These are phyloP conservation scores for Microstegium vimineum DNA, from an alignment of 176 grass and related monocot genomes.

Conservation along the genomic window DNA sequence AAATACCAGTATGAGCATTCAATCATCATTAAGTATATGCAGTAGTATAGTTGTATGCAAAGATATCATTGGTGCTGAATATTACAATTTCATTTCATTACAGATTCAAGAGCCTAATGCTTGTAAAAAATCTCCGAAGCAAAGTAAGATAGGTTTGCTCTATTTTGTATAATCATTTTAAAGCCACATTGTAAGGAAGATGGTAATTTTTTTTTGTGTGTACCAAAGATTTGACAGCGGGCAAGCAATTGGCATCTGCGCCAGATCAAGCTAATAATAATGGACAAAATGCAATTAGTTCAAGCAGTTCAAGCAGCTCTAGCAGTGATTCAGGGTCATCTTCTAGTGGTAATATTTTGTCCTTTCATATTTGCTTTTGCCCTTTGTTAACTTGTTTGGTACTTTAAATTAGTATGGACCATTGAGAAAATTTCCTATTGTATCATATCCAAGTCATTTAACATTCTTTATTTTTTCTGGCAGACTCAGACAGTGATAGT, in stretches of 20 bases:
- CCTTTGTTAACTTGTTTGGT: neutral
- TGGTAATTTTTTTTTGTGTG: neutral
- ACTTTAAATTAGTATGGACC: neutral
- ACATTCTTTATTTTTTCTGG: conserved; percentile 13
- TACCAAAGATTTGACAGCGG: conserved; percentile 5
- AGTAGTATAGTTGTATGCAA: neutral
- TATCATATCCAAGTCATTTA: conserved; percentile 11
- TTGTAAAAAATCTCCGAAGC: conserved; percentile 40
- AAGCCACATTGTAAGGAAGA: conserved; percentile 9
- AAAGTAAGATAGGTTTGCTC: conserved; percentile 20
- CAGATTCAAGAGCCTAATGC: conserved; percentile 35
- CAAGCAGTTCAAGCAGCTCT: conserved; percentile 76
- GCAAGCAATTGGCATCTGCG: conserved; percentile 22
- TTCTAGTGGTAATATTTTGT: conserved; percentile 72
- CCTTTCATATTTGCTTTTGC: neutral
- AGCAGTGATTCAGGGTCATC: conserved; percentile 92
- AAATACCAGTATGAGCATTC: conserved; percentile 38
- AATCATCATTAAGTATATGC: neutral
- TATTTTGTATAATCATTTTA: neutral
- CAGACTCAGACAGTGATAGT: conserved; percentile 95
- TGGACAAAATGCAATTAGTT: conserved; percentile 61
- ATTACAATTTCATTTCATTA: conserved; percentile 5
- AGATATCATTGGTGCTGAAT: conserved; percentile 6
- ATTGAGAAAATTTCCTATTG: neutral
- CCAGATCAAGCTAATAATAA: conserved; percentile 46